Evolutionary conservation across 2,329 filamentous ascomycete species (phyloP), one percentile per base, ranked within the genome.

Genomic region (Cordyceps cicadae): DNA sequence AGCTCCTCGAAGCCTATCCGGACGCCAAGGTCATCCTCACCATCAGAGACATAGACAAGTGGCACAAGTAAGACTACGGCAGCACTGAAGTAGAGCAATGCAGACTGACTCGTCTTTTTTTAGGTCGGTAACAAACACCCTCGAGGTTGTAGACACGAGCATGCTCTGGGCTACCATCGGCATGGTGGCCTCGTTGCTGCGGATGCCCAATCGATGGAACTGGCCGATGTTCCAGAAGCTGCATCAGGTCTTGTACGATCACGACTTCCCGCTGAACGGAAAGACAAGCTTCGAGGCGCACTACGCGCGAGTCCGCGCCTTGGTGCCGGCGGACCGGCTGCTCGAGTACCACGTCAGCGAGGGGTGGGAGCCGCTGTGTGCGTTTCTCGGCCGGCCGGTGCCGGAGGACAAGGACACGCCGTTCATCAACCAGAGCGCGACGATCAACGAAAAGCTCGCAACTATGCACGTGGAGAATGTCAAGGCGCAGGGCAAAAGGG

Each of bases 241-340:
- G 67, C 51, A 62, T 26, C 60, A 64, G 64, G 58, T 61, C 5
- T 19, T 63, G 14, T 60, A 59, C 21, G 56, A 55, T n/a, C 53
- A 58, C 21, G 58, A 54, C 21, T 62, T 57, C 9, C 54, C 54
- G 9, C 49, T 39, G 32, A 55, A 62, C 34, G 63, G 63, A 1
- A 63, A 54, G 12, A 60, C 56, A 5, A 62, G 63, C 34, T 69
- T 67, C 51, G 56, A 62, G 11, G 63, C 64, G 11, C 66, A 69
- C 43, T 67, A 69, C 46, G 63, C 55, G 7, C 54, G 62, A 15
- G 43, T 69, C 7, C 57, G 65, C 7, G 61, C 59, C 21, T 49
- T 63, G 2, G 62, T 64, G 14, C 56, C 63, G 7, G 46, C 49
- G 64, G 29, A 29, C 7, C 29, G 29, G 3, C 29, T 29, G 1